Base-by-base conservation (phyloP, 1,284 basidiomycete species). In the Paramarasmius palmivorus region DNA sequence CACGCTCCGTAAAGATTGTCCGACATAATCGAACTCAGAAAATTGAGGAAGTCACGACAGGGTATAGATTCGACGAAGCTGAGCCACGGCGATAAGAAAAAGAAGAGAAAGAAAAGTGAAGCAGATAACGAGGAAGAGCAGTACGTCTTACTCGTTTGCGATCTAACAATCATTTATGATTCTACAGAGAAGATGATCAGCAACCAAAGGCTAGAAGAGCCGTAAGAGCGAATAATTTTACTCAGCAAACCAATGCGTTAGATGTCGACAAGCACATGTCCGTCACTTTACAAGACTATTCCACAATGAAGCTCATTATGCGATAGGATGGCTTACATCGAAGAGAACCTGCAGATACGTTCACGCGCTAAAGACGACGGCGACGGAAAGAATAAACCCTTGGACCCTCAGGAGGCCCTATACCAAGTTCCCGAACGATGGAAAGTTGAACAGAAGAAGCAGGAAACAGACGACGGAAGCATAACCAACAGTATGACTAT, bases 181-280 rank as follows among this genome's bases (percentile, higher is more conserved):
- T 15, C 7, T 6, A 7, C 7, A 46, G 44, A 17, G 44, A 46
- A 32, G 38, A 74, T 49, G 84, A 85, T 50, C 78, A 83, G 44
- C 83, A 85, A 49, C 82, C 86, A 3, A 86, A 84, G 58, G 84
- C 89, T 25, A 77, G 92, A 51, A 78, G 88, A 53, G 85, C 86
- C 4, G 84, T 98, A 3, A 81, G 93, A 46, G 79, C 83, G 22
- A 95, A 92, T 72, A 97, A 98, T 73, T 98, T 99, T 68, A 98
- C 96, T 0, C 90, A 93, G 58, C 95, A 98, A 72, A 99, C 95
- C 1, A 97, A 97, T 65, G 86, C 87, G 1, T 79, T 98, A 10
- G 95, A 98, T 65, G 94, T 98, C 5, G 95, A 99, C 73, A 98
- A 97, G 66, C 96, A 98, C 67, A 98, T 98, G 95, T 95, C 55